Base-by-base conservation (phyloP, 2,329 filamentous ascomycete genomes). In the Sclerotinia spermophila region DNA sequence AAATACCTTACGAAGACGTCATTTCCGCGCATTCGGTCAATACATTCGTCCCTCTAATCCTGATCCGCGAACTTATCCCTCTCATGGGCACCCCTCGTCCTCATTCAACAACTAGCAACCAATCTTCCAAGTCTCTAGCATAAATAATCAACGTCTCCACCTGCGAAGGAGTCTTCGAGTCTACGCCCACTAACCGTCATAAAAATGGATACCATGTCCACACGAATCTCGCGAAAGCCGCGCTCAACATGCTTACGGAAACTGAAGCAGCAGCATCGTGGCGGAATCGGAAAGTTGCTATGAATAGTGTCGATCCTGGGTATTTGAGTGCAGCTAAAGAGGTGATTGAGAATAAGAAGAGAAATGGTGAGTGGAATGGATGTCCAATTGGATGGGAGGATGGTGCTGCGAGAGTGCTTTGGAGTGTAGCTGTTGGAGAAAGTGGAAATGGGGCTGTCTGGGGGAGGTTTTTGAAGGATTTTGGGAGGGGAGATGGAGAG, bases 371-470 rank as follows among this genome's bases (percentile, higher is more conserved):
- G 17, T 65, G 61, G 61, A 42, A 55, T 17, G 61, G 66, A 42
- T 73, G 73, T 69, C 73, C 73, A 5, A 74, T 74, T 69, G 72
- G 73, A 8, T 74, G 71, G 72, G 73, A 73, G n/a, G 73, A 74
- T 71, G 72, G 73, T 6, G 69, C 73, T 33, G 72, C 69, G 13
- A 71, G 72, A 42, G 71, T 74, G 1, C 38, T 73, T 17, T 74
- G 72, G 72, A 67, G 71, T 33, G 55, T 74, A 48, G 73, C 72
- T 33, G 69, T 73, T 7, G 72, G 71, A 3, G 73, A 72, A 56
- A 70, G 55, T n/a, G 69, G 71, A 1, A 64, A 72, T 27, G 56
- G 67, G 2, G 44, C 67, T 21, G 65, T 74, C 55, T 74, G 72
- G 72, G 72, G 72, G 11, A 53, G 72, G 21, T 74, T 74, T 42